Evolutionary conservation across 2,329 filamentous ascomycete species (phyloP), one percentile per base, ranked within the genome.

Genomic region (Zasmidium angulare): DNA sequence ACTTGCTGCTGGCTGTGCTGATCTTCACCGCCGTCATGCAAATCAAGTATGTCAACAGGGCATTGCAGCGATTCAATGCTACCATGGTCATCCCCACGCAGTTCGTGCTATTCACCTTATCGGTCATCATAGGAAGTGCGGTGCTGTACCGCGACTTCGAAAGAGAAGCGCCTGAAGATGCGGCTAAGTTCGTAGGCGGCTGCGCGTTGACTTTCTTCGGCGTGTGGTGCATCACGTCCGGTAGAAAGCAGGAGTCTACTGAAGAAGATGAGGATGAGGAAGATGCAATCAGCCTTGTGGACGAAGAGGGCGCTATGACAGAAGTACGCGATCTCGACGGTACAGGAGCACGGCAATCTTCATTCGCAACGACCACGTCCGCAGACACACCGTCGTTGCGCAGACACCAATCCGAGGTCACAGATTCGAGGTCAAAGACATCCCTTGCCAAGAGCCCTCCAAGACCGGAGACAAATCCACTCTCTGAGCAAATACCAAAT

Each of bases 81-180:
- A 99, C 95, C 0, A 92, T 97, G 74, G 95, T 99, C 67, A 99
- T 99, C 63, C 95, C 95, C 0, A 95, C 95, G 14, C 95, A 99
- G 71, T 99, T 99, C 69, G 95, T 99, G 52, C 85, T 96, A 63
- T 99, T 99, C 74, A 99, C 95, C 0, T 82, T 99, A 7, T 96
- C 90, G 4, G 95, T 98, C 63, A 98, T 99, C 67, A 82, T 96
- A 53, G 95, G 95, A 58, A 97, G 93, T 69, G 93, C 93, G 1
- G 83, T 99, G 9, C 78, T 99, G 4, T 99, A 98, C 73, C 88
- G 93, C 52, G 95, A 99, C 74, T 99, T 99, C 70, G 90, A 98
- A 74, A 87, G 89, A 46, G 90, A 91, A 7, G 89, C 87, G 0
- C 77, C 82, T 26, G 82, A 86, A 50, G 89, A 91, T 69, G 90